Evolutionary conservation across 108 stramenopile species (phyloP), one percentile per base, ranked within the genome.

Genomic region (Fragilaria radians): DNA sequence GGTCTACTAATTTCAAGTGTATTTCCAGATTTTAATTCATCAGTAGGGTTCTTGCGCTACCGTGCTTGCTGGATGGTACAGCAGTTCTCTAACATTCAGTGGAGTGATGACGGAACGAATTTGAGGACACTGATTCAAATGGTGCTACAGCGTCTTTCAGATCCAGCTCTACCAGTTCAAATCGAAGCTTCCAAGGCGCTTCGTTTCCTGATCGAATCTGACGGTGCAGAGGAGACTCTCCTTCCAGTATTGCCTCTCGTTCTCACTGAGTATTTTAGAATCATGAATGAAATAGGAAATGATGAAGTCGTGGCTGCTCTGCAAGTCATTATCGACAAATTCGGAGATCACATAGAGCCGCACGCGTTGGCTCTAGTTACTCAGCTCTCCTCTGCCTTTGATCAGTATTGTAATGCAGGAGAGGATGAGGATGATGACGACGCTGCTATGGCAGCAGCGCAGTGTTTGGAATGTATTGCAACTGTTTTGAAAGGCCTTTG

Each of bases 341-440:
- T 91, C 73, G 93, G 94, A 11, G 94, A 94, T 33, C 91, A 93
- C 73, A 95, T 98, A 52, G 92, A 83, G 53, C 95, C 95, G 26
- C 94, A 96, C 64, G 97, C 97, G 9, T 48, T 89, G 23, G 86
- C 89, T 47, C 70, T 98, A 25, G 94, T 93, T 30, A 82, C 80
- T 31, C 88, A 98, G 58, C 83, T 98, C 21, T 77, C 83, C n/a
- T 65, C 66, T 19, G 87, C 93, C 2, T 98, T 98, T 81, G 59
- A 71, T 48, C 85, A 77, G 56, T 98, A 98, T 56, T 87, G 84
- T 57, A 83, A 65, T 48, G 93, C 86, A 26, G 92, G 88, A 31
- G 97, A 94, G 53, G 95, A 94, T 31, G 95, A 98, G 45, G 95
- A 94, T 52, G 97, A 98, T 61, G 95, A 96, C 61, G 95, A 98